A percentile compares a stretch with the other conserved stretches of the same genome.
Conservation (phyloP, 257 asterid genomes). For the Nicotiana obtusifolia region DNA sequence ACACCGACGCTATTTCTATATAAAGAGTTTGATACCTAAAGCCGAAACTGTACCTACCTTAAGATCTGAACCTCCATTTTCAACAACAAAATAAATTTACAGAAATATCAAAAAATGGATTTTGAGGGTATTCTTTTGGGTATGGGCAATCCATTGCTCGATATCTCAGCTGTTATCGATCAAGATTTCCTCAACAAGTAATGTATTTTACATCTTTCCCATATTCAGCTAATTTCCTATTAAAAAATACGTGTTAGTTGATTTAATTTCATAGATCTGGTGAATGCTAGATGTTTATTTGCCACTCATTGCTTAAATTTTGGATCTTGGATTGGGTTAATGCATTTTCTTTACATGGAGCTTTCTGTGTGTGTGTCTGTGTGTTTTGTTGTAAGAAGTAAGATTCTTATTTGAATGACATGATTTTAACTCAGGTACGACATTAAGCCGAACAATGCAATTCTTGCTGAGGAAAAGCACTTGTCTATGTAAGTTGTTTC, state of each 20-base stretch:
- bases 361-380: not conserved
- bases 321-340: not conserved
- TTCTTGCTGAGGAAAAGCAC: slow-evolving; percentile 96
- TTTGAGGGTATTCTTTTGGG: slow-evolving; percentile 71
- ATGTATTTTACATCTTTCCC: not conserved
- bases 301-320: not conserved
- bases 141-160: slow-evolving; percentile 93
- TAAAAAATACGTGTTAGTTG: not conserved
- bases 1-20: not conserved
- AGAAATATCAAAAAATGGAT: slow-evolving; percentile 33
- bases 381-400: too few relatives aligned
- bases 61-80: not conserved
- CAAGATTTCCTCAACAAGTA: slow-evolving; percentile 79
- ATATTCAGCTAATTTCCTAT: not conserved
- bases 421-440: slow-evolving; percentile 45
- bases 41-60: not conserved
- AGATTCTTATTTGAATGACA: not conserved
- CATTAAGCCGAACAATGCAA: slow-evolving; percentile 71
- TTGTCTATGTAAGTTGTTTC: slow-evolving; percentile 61
- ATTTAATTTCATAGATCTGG: slow-evolving; percentile 1
- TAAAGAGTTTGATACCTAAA: not conserved
- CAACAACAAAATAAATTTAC: not conserved
- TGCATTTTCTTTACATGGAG: not conserved
- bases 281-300: not conserved
- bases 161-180: slow-evolving; percentile 79